Evolutionary conservation across 441 rosid species (phyloP).

Genomic region (Iberis amara): DNA sequence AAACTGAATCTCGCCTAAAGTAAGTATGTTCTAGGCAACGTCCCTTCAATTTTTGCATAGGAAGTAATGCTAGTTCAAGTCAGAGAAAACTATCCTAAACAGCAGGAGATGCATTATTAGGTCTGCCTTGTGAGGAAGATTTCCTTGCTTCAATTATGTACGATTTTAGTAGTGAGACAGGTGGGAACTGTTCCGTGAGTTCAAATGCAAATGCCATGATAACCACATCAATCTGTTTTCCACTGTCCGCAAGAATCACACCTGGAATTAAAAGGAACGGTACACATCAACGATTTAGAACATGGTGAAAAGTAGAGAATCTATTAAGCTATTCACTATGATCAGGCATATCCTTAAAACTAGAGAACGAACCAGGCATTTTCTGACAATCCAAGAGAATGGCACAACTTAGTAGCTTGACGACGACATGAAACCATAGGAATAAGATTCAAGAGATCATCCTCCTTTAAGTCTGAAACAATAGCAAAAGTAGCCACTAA

Average conservation of each 20-base stretch:
- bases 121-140: constrained; percentile 52
- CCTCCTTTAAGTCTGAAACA: constrained; percentile 69
- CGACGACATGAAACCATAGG: constrained; percentile 98
- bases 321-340: no score
- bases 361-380: constrained; percentile 75
- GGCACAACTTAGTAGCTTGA: constrained; percentile 88
- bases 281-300: constrained; percentile 16
- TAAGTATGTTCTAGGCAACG: constrained; percentile 2
- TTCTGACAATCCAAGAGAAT: constrained; percentile 76
- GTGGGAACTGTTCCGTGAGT: constrained; percentile 68
- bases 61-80: background rate
- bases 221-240: constrained; percentile 95
- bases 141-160: constrained; percentile 80
- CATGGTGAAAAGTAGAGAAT: no score
- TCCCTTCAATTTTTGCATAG: constrained; percentile 3
- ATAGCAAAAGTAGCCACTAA: constrained; percentile 79
- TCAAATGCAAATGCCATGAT: constrained; percentile 95
- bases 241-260: constrained; percentile 69
- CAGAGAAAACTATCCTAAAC: constrained; percentile 45
- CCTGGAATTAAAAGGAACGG: constrained; percentile 54
- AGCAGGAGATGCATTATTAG: constrained; percentile 53
- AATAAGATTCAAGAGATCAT: constrained; percentile 63
- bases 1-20: background rate
- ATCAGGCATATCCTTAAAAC: background rate
- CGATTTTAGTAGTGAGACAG: constrained; percentile 67